phyloP scores from a whole-genome alignment of 495 filamentous ascomycete species.

The Copromyces sp. region DNA sequence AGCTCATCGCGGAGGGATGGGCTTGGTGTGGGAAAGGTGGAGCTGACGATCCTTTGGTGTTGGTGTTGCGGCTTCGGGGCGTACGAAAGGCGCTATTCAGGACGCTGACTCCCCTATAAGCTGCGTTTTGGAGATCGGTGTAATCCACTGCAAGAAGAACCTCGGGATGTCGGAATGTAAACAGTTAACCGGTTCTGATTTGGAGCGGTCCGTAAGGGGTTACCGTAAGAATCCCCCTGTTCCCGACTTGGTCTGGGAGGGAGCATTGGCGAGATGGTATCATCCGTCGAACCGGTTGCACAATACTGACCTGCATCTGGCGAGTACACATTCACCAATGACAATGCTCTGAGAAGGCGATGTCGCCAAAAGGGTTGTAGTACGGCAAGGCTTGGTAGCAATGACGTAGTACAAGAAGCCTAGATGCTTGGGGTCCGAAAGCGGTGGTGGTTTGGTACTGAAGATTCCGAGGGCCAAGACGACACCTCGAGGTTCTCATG shows the following conservation, averaged over 20 bases:
- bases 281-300: neutral
- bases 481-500: neutral
- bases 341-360: neutral
- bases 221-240: neutral
- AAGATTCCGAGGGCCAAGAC: neutral
- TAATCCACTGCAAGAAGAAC: neutral
- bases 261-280: neutral
- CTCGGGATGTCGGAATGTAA: neutral
- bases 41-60: neutral
- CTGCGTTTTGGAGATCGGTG: neutral
- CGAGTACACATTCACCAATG: neutral
- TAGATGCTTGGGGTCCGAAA: neutral
- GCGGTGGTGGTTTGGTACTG: neutral
- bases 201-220: neutral
- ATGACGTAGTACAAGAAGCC: neutral
- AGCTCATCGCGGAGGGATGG: constrained; percentile 1
- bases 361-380: neutral
- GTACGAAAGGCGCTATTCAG: neutral
- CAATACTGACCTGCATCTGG: neutral
- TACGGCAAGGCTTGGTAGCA: neutral
- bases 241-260: neutral
- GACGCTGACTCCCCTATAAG: neutral
- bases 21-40: constrained; percentile 15
- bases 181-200: neutral
- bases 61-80: neutral